A percentile compares a stretch with the other conserved stretches of the same genome.
Evolutionary conservation across 2,329 filamentous ascomycete species (phyloP).

Genomic region (Dothideomycetes sp.): DNA sequence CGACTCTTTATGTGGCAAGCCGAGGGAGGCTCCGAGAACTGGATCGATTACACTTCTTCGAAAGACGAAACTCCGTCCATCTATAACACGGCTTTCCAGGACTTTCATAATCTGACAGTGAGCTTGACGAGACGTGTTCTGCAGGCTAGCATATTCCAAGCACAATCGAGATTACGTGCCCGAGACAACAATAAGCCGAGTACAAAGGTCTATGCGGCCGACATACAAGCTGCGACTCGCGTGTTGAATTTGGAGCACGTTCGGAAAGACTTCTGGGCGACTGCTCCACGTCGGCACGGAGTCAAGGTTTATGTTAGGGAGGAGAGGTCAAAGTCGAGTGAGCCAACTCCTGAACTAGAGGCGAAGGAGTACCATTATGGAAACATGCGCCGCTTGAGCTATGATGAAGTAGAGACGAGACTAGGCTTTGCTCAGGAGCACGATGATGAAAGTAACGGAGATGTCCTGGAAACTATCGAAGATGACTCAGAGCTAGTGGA

Average conservation of each 20-base stretch:
- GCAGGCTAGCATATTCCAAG: slow-evolving; percentile 57
- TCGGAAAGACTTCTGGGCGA: slow-evolving; percentile 39
- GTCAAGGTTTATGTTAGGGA: slow-evolving; percentile 34
- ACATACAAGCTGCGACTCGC: slow-evolving; percentile 44
- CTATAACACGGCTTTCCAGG: slow-evolving; percentile 62
- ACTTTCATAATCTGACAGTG: slow-evolving; percentile 58
- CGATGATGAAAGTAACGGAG: neutral
- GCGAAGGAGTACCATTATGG: neutral
- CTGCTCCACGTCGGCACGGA: slow-evolving; percentile 39
- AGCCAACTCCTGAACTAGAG: neutral
- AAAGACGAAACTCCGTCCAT: slow-evolving; percentile 52
- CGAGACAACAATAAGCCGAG: slow-evolving; percentile 20
- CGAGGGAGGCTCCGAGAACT: slow-evolving; percentile 51
- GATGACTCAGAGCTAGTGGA: slow-evolving; percentile 29
- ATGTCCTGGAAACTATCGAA: slow-evolving; percentile 9
- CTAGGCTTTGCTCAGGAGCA: slow-evolving; percentile 15
- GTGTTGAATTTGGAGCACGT: slow-evolving; percentile 40
- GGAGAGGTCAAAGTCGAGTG: neutral
- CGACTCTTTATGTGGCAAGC: slow-evolving; percentile 64
- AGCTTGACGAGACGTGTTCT: slow-evolving; percentile 61
- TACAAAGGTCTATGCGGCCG: slow-evolving; percentile 22
- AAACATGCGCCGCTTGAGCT: slow-evolving; percentile 16
- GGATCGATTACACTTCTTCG: slow-evolving; percentile 44
- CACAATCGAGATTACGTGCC: slow-evolving; percentile 56
- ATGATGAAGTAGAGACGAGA: slow-evolving; percentile 32